These are phyloP conservation scores for Kazachstania sp. DNA, from an alignment of 1,139 yeast genomes.

Conservation along the genomic window DNA sequence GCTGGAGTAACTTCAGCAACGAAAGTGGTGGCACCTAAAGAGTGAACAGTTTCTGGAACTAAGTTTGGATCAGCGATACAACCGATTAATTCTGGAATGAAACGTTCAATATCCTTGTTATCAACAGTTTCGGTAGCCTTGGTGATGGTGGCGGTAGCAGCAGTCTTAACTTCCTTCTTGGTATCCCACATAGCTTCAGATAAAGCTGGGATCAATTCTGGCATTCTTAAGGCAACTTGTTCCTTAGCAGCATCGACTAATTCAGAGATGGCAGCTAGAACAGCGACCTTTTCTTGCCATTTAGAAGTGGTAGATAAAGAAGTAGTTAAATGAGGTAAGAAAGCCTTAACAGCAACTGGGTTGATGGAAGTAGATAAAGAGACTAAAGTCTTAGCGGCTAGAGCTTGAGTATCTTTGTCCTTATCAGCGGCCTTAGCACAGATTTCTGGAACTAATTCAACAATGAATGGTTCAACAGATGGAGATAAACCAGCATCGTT, in stretches of 20 bases:
- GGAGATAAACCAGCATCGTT: constrained; percentile 72
- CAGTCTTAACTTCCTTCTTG: constrained; percentile 94
- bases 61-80: constrained; percentile 95
- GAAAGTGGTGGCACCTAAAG: constrained; percentile 98
- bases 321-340: constrained; percentile 71
- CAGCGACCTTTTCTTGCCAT: constrained; percentile 97
- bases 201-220: constrained; percentile 94
- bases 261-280: constrained; percentile 73
- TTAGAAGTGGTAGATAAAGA: constrained; percentile 70
- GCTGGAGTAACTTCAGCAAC: constrained; percentile 99
- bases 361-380: constrained; percentile 76
- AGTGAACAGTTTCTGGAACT: constrained; percentile 98
- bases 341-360: constrained; percentile 86
- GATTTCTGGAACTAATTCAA: constrained; percentile 61
- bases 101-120: constrained; percentile 99
- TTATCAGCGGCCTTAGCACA: constrained; percentile 86
- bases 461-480: constrained; percentile 91
- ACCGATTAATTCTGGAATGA: constrained; percentile 93
- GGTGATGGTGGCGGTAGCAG: constrained; percentile 92
- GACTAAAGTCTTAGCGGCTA: constrained; percentile 64
- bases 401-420: constrained; percentile 61
- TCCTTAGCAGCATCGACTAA: constrained; percentile 92
- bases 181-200: constrained; percentile 99
- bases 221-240: constrained; percentile 97
- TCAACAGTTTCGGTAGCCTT: constrained; percentile 96